Evolutionary conservation across 2,329 filamentous ascomycete genomes (phyloP).

Genomic region (Fusarium longipes): DNA sequence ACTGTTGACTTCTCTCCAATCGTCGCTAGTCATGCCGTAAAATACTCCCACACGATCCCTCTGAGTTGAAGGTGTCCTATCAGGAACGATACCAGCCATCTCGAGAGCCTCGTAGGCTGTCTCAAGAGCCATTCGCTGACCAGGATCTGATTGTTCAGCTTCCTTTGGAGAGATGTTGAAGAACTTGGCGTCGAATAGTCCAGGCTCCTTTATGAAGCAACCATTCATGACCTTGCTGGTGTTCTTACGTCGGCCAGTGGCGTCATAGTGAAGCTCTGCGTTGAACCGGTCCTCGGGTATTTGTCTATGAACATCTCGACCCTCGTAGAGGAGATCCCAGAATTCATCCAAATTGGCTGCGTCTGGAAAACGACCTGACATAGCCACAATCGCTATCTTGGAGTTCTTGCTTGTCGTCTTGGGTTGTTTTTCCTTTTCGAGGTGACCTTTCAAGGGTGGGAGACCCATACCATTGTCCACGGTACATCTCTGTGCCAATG

Average conservation of each 20-base stretch:
- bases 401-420: not conserved
- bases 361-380: constrained; percentile 58
- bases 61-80: constrained; percentile 74
- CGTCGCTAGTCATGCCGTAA: constrained; percentile 80
- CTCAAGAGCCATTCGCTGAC: constrained; percentile 77
- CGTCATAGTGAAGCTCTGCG: constrained; percentile 72
- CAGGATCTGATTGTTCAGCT: constrained; percentile 79
- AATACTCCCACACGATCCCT: constrained; percentile 73
- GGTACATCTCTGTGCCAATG: constrained; percentile 9
- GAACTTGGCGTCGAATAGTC: constrained; percentile 79
- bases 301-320: constrained; percentile 72
- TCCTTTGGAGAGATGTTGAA: constrained; percentile 88
- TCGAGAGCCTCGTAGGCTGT: constrained; percentile 86
- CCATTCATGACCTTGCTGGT: constrained; percentile 77
- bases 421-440: not conserved
- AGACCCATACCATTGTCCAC: constrained; percentile 4
- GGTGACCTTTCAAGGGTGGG: not conserved
- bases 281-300: constrained; percentile 73
- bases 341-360: constrained; percentile 57
- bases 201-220: constrained; percentile 76
- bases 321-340: constrained; percentile 75
- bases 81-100: constrained; percentile 76
- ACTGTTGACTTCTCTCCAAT: constrained; percentile 81
- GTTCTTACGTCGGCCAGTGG: constrained; percentile 74
- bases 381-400: constrained; percentile 85